Base-by-base conservation (phyloP, 2,329 filamentous ascomycete species). In the Rugonectria rugulosa region DNA sequence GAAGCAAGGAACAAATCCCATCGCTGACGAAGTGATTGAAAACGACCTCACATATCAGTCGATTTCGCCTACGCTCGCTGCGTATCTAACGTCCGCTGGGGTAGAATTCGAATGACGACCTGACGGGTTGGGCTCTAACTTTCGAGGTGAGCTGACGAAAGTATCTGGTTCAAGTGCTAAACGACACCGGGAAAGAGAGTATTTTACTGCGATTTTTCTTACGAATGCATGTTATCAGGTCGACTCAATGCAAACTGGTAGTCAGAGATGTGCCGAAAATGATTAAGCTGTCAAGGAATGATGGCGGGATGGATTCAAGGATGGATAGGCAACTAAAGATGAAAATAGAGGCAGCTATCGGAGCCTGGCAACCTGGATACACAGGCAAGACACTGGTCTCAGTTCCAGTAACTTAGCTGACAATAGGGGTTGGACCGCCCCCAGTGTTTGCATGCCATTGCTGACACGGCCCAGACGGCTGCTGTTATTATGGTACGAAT, bases 361-460 rank as follows among this genome's bases (percentile, higher is more conserved):
- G 26, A 32, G 24, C 49, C 21, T 45, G 20, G n/a, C n/a, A n/a
- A n/a, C n/a, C n/a, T n/a, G 52, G 34, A 44, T 44, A 37, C 14
- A 46, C 43, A 49, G 54, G 38, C 38, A 49, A 64, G 42, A 62
- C 58, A 60, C 19, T 47, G 27, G 60, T 59, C 48, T 67, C 59
- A 66, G 47, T 37, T 37, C 24, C 21, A 50, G 43, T 36, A 26
- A 26, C 24, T 14, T 50, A n/a, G 42, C 46, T 60, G 45, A 42
- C 42, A 32, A 54, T 52, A 24, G 27, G 45, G 32, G 45, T 26
- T 23, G 52, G 55, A n/a, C 54, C 42, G 41, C 58, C 45, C 53
- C 61, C 44, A 54, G 47, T 29, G 49, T 31, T 40, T 48, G 50
- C 40, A 60, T 27, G 50, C 46, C 32, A 54, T 51, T 64, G 53